A percentile compares a stretch with the other conserved stretches of the same genome.
These are phyloP conservation scores for Fallopia convolvulus DNA, from an alignment of 148 eudicot species.

Conservation along the genomic window DNA sequence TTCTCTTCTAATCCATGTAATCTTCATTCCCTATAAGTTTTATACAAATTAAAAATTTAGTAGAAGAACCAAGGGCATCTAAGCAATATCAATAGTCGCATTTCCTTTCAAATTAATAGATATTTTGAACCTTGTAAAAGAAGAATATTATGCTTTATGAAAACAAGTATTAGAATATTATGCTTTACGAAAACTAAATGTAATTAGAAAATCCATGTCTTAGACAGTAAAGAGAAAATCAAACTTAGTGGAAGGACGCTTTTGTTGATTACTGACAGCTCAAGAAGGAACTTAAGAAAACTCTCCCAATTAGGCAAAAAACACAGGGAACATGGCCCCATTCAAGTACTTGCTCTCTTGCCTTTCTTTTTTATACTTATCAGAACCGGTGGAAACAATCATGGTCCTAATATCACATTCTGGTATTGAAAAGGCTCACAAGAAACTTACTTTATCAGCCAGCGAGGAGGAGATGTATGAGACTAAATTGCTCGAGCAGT, in stretches of 20 bases:
- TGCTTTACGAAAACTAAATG: too few species aligned
- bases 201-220: too few species aligned
- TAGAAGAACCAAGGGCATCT: too few species aligned
- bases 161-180: too few species aligned
- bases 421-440: slow-evolving; percentile 48
- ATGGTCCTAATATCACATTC: background rate
- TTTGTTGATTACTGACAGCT: slow-evolving; percentile 80
- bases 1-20: too few species aligned
- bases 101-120: too few species aligned
- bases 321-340: slow-evolving; percentile 38
- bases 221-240: too few species aligned
- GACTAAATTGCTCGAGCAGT: slow-evolving; percentile 81
- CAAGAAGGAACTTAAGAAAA: slow-evolving; percentile 76
- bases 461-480: slow-evolving; percentile 65
- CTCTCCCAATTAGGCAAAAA: slow-evolving; percentile 35
- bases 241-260: slow-evolving; percentile 99
- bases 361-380: background rate
- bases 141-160: too few species aligned
- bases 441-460: slow-evolving; percentile 47
- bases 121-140: too few species aligned
- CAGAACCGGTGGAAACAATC: background rate
- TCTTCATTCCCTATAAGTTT: too few species aligned
- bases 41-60: too few species aligned
- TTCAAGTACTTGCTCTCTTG: slow-evolving; percentile 50
- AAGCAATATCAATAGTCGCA: too few species aligned